phyloP scores from a whole-genome alignment of 192 early-diverging fungal species.

The Pilobolus umbonatus region DNA sequence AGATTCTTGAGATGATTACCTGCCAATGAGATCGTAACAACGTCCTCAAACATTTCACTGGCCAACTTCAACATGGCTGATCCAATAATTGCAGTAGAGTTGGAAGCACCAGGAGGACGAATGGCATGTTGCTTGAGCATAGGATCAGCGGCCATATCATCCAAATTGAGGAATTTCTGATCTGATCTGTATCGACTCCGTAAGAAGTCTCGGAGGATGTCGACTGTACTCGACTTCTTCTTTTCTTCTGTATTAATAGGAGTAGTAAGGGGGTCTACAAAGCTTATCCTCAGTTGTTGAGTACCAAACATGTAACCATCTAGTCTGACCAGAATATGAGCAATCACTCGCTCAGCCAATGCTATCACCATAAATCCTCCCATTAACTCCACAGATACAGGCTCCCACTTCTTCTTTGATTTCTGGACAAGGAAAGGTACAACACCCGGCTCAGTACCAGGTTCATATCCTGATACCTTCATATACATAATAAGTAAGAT shows the following conservation, averaged over 20 bases:
- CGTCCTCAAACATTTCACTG: slow-evolving; percentile 30
- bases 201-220: slow-evolving; percentile 24
- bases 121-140: slow-evolving; percentile 24
- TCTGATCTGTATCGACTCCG: slow-evolving; percentile 21
- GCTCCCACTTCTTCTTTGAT: slow-evolving; percentile 29
- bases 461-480: slow-evolving; percentile 19
- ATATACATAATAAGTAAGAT: not conserved
- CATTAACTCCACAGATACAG: slow-evolving; percentile 12
- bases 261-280: not conserved
- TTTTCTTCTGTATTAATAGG: not conserved
- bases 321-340: slow-evolving; percentile 13
- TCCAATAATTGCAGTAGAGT: slow-evolving; percentile 20
- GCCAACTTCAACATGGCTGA: slow-evolving; percentile 32
- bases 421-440: slow-evolving; percentile 23
- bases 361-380: slow-evolving; percentile 10
- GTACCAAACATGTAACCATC: slow-evolving; percentile 24
- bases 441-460: slow-evolving; percentile 17
- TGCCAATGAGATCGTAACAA: slow-evolving; percentile 36
- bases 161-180: slow-evolving; percentile 21
- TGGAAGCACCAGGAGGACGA: slow-evolving; percentile 14
- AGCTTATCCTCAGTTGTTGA: slow-evolving; percentile 2
- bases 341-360: slow-evolving; percentile 17
- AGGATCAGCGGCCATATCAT: slow-evolving; percentile 25
- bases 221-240: slow-evolving; percentile 21
- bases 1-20: slow-evolving; percentile 34